phyloP scores from a whole-genome alignment of 2,329 filamentous ascomycete genomes.

The Setomelanomma holmii region DNA sequence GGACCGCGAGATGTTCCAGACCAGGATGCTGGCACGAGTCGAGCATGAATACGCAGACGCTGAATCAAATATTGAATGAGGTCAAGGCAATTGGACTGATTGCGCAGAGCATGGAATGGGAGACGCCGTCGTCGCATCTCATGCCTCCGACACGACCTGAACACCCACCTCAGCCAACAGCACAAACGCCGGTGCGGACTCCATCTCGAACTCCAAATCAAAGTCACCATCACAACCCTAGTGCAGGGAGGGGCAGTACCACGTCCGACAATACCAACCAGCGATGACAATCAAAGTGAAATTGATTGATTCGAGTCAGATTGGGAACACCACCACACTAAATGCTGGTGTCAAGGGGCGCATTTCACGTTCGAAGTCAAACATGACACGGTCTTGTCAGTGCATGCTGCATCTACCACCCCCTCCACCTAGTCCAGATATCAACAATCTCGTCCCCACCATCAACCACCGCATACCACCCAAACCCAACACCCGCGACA shows the following conservation, averaged over 20 bases:
- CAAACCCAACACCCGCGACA: slow-evolving; percentile 74
- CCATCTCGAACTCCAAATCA: background rate
- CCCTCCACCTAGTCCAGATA: slow-evolving; percentile 75
- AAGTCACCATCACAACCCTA: background rate
- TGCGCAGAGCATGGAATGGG: slow-evolving; percentile 37
- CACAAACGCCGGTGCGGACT: slow-evolving; percentile 4
- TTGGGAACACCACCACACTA: too few species aligned
- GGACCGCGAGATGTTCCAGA: slow-evolving; percentile 46
- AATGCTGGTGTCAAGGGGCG: too few species aligned
- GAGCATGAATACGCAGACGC: slow-evolving; percentile 35
- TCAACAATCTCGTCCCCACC: slow-evolving; percentile 69
- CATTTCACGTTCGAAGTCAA: too few species aligned
- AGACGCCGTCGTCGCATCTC: slow-evolving; percentile 23
- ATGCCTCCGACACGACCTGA: slow-evolving; percentile 11
- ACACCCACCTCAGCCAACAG: slow-evolving; percentile 17
- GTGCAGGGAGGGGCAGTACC: background rate
- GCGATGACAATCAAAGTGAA: background rate
- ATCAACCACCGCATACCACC: slow-evolving; percentile 78
- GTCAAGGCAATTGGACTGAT: slow-evolving; percentile 35
- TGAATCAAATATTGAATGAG: slow-evolving; percentile 36
- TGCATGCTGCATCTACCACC: slow-evolving; percentile 64
- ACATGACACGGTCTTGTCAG: too few species aligned
- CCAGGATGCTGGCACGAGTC: slow-evolving; percentile 42
- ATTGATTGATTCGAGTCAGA: too few species aligned
- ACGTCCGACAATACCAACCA: background rate